Base-by-base conservation (phyloP, 1,284 basidiomycete genomes). In the Laetiporus sulphureus region DNA sequence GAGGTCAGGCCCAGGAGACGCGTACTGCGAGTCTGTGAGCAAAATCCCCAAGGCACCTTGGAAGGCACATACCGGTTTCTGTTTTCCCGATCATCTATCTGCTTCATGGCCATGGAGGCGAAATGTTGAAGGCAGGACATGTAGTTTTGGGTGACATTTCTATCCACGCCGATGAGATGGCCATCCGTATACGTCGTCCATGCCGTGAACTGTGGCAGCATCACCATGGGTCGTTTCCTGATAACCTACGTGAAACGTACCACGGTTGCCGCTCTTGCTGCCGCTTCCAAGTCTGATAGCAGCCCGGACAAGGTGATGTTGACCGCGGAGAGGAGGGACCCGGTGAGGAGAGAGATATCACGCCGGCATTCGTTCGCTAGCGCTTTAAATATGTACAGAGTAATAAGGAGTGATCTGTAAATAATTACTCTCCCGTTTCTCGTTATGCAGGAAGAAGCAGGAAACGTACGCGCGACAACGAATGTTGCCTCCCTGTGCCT, bases 111-210 rank as follows among this genome's bases (percentile, higher is more conserved):
- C 49, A 93, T 71, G 8, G 61, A 56, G 4, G 87, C 72, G 57
- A 97, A 91, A 45, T 73, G 76, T 5, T 64, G 65, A 30, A 97
- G 69, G 21, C 83, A 74, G 3, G 71, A 68, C 34, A 90, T 64
- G 61, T 96, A 96, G 40, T 81, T 72, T 19, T 71, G 69, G 0
- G 88, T 88, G 44, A 89, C 65, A 24, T 60, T 61, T 50, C 77
- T 75, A 57, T 94, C 91, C 21, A 85, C 77, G 34, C 87, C 87
- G 48, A 92, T 80, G 29, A 84, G 67, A 41, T 81, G 77, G 0
- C 91, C 90, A 52, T 93, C 85, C 6, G 92, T 90, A 55, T 84
- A 95, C 5, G 91, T 93, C n/a, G 90, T 85, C 77, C 92, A 92
- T 0, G 91, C 85, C 11, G 84, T 87, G 56, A 98, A 94, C 83